Evolutionary conservation across 2,329 filamentous ascomycete genomes (phyloP).

Genomic region (Ophiostoma sp.): DNA sequence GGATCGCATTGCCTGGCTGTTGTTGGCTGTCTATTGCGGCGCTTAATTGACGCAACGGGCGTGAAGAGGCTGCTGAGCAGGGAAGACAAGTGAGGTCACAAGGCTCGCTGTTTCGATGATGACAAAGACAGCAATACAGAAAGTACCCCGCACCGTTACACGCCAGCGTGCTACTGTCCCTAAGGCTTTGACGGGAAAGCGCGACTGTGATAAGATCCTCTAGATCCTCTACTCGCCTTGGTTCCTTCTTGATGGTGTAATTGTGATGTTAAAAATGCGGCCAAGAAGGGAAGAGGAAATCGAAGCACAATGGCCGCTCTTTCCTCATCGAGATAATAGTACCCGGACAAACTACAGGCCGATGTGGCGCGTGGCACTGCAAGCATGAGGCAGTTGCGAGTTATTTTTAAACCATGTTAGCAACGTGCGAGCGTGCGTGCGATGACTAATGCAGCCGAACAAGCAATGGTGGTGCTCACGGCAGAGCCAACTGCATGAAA

Average conservation of each 20-base stretch:
- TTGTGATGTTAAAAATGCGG: no score
- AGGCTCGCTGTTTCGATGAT: background rate
- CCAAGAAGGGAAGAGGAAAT: no score
- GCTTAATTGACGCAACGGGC: background rate
- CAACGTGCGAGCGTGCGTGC: background rate
- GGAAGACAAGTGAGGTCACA: background rate
- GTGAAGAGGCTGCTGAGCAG: background rate
- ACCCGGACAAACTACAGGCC: background rate
- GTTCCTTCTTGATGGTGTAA: background rate
- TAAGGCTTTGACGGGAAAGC: background rate
- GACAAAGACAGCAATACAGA: background rate
- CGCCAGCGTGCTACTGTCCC: background rate
- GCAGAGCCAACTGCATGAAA: background rate
- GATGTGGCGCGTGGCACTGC: background rate
- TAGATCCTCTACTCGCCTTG: background rate
- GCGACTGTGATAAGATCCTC: background rate
- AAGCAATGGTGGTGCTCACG: background rate
- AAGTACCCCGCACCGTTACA: slow-evolving; percentile 9
- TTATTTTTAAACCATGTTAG: background rate
- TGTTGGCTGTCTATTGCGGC: background rate
- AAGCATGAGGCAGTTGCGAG: background rate
- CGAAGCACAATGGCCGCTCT: background rate
- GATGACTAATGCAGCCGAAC: background rate
- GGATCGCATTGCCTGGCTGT: background rate
- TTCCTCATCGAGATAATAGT: background rate